Conservation (phyloP, 257 asterid genomes). For the Solanum clarkiae region DNA sequence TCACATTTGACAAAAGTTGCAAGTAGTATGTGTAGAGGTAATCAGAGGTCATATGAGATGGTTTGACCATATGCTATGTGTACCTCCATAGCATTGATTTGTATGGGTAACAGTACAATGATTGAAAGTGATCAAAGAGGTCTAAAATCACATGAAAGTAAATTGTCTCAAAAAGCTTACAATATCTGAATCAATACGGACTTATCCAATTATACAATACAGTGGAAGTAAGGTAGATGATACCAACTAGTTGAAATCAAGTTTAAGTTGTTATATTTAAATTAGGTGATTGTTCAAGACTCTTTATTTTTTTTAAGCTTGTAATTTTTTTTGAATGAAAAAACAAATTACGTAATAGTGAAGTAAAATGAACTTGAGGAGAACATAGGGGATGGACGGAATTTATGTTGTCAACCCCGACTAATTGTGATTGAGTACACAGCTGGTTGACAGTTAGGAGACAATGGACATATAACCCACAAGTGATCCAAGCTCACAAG, state of each 20-base stretch:
- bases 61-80: neutral
- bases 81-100: neutral
- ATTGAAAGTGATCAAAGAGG: neutral
- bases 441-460: neutral
- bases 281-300: neutral
- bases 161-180: neutral
- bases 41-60: neutral
- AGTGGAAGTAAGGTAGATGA: neutral
- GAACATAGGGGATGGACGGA: neutral
- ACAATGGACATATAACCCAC: neutral
- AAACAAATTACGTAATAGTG: neutral
- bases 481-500: neutral
- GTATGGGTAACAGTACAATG: neutral
- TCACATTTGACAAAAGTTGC: neutral
- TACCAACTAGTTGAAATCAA: neutral
- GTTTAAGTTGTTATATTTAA: neutral
- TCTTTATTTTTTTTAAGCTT: neutral
- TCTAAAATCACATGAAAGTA: neutral
- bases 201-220: neutral
- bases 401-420: neutral
- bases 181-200: neutral
- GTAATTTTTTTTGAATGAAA: neutral
- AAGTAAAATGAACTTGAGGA: neutral
- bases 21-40: neutral
- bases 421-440: neutral